These are phyloP conservation scores for Diospyros lotus DNA, from an alignment of 148 eudicot genomes.

Conservation along the genomic window DNA sequence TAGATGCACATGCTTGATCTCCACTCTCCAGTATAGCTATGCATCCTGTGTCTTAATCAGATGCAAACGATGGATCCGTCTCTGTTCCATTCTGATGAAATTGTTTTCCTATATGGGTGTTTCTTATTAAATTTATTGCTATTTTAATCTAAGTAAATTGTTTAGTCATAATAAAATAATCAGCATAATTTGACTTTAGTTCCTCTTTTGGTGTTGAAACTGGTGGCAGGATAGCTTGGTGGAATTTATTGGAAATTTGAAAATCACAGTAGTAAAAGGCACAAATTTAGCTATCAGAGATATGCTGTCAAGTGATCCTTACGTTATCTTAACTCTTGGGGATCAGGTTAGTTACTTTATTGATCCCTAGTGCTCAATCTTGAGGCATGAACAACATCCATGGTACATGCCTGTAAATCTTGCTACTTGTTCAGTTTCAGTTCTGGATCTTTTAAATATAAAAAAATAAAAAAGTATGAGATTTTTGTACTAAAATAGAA, in stretches of 20 bases:
- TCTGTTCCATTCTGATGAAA: neutral
- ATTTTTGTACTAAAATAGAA: too few species aligned
- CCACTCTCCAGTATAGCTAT: neutral
- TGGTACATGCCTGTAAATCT: neutral
- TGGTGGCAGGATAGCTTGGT: constrained; percentile 78
- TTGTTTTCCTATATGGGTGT: neutral
- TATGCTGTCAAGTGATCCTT: constrained; percentile 91
- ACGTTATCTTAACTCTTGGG: constrained; percentile 75
- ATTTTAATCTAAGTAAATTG: neutral
- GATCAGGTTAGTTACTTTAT: constrained; percentile 54
- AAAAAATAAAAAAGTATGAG: neutral
- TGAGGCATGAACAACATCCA: neutral
- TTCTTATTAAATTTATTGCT: neutral
- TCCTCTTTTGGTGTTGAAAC: constrained; percentile 10
- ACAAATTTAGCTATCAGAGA: constrained; percentile 87
- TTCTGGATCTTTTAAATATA: neutral
- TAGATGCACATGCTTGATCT: constrained; percentile 4
- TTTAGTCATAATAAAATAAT: neutral
- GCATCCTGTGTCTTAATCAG: neutral
- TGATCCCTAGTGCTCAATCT: neutral
- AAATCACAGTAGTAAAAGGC: constrained; percentile 79
- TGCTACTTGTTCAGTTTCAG: neutral
- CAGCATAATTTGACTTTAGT: neutral
- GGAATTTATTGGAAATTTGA: constrained; percentile 78
- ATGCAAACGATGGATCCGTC: neutral